Evolutionary conservation across 1,284 basidiomycete genomes (phyloP).

Genomic region (Clitocybe nebularis): DNA sequence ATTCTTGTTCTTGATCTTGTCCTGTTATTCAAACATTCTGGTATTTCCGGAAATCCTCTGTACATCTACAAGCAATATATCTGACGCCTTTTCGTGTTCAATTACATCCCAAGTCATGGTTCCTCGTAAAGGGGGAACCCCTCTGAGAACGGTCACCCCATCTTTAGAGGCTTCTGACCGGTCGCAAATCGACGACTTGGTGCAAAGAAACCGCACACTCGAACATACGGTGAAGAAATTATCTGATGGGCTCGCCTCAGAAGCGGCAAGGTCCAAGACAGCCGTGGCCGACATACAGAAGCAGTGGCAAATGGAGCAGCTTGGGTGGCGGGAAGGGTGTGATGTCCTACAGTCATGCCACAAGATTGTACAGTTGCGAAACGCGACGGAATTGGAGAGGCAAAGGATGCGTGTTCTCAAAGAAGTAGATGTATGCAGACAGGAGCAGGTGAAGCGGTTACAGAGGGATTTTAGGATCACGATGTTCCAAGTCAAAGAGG

Average conservation of each 20-base stretch:
- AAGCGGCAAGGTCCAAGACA: constrained; percentile 41
- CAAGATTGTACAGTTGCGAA: constrained; percentile 57
- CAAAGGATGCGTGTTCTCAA: constrained; percentile 46
- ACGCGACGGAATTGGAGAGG: constrained; percentile 47
- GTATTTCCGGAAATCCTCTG: too few relatives aligned
- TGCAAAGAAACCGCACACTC: constrained; percentile 57
- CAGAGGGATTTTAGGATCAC: constrained; percentile 63
- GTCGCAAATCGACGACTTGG: constrained; percentile 63
- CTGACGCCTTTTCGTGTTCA: too few relatives aligned
- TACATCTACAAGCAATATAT: too few relatives aligned
- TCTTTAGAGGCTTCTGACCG: constrained; percentile 55
- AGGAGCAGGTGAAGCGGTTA: constrained; percentile 50
- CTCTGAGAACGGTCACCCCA: constrained; percentile 24
- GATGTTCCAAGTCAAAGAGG: constrained; percentile 58
- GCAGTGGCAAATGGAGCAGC: constrained; percentile 49
- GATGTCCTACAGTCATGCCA: constrained; percentile 60
- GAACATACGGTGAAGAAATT: constrained; percentile 55
- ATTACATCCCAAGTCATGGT: too few relatives aligned
- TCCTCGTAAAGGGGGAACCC: constrained; percentile 25
- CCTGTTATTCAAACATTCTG: too few relatives aligned
- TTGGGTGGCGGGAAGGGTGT: constrained; percentile 56
- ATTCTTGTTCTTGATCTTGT: too few relatives aligned
- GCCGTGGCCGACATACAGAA: constrained; percentile 40
- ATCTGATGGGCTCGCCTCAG: constrained; percentile 39
- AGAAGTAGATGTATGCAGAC: constrained; percentile 47